phyloP scores from a whole-genome alignment of 2,329 filamentous ascomycete species.

The Penicillium frequentans region DNA sequence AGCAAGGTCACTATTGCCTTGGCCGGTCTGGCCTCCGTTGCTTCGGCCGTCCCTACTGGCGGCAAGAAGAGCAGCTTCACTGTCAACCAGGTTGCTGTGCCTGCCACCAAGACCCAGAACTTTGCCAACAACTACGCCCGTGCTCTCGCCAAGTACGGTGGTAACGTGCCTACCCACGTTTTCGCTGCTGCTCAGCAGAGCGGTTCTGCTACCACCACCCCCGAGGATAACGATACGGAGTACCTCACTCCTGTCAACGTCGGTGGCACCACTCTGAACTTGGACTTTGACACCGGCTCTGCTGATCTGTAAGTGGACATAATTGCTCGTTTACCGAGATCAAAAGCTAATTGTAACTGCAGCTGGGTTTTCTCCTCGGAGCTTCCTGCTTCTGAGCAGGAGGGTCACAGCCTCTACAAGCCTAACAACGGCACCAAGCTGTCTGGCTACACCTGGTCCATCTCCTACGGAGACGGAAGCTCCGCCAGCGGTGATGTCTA shows the following conservation, averaged over 20 bases:
- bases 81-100: slow-evolving; percentile 30
- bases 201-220: slow-evolving; percentile 43
- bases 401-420: slow-evolving; percentile 60
- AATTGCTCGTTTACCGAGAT: neutral
- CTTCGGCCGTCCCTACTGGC: slow-evolving; percentile 29
- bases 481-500: slow-evolving; percentile 65
- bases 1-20: slow-evolving; percentile 29
- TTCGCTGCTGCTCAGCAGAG: slow-evolving; percentile 29
- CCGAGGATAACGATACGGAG: slow-evolving; percentile 54
- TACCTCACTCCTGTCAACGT: slow-evolving; percentile 64
- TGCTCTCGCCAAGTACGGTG: slow-evolving; percentile 32
- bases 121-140: slow-evolving; percentile 31
- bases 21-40: slow-evolving; percentile 28
- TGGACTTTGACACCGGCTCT: slow-evolving; percentile 72
- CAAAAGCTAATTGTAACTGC: neutral
- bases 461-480: slow-evolving; percentile 66
- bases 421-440: slow-evolving; percentile 52
- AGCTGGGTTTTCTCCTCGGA: slow-evolving; percentile 68
- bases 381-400: slow-evolving; percentile 50
- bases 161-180: slow-evolving; percentile 28
- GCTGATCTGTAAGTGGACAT: slow-evolving; percentile 60
- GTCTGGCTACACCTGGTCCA: slow-evolving; percentile 56
- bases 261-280: slow-evolving; percentile 61
- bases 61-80: slow-evolving; percentile 29
- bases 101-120: slow-evolving; percentile 17